A percentile compares a stretch with the other conserved stretches of the same genome.
Evolutionary conservation across 2,329 filamentous ascomycete species (phyloP).

Genomic region (Knufia fluminis): DNA sequence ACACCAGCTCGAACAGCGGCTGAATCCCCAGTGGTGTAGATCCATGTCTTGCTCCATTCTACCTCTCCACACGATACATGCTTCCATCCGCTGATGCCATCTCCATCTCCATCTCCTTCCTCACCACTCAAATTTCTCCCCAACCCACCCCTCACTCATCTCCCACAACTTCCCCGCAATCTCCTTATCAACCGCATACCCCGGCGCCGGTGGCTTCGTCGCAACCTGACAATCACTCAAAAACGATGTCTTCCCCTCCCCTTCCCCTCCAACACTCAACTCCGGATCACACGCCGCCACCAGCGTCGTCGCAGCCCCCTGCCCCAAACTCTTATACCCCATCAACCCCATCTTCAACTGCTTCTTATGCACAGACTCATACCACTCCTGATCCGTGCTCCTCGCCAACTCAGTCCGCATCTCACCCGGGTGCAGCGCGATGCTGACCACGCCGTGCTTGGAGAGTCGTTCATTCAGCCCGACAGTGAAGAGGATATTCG

Average conservation of each 20-base stretch:
- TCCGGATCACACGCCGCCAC: conserved; percentile 37
- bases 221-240: conserved; percentile 29
- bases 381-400: conserved; percentile 23
- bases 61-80: too few relatives aligned
- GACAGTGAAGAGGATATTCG: conserved; percentile 37
- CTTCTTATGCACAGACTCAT: too few relatives aligned
- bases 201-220: conserved; percentile 21
- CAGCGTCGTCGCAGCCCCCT: conserved; percentile 35
- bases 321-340: conserved; percentile 31
- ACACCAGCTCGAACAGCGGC: too few relatives aligned
- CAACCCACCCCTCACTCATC: conserved; percentile 33
- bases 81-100: too few relatives aligned
- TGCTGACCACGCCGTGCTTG: conserved; percentile 29
- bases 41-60: too few relatives aligned
- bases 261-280: conserved; percentile 10
- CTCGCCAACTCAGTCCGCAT: conserved; percentile 9
- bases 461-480: conserved; percentile 26
- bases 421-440: conserved; percentile 33
- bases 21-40: too few relatives aligned
- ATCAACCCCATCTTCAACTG: too few relatives aligned
- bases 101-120: background rate
- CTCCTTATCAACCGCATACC: conserved; percentile 30
- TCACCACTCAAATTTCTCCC: conserved; percentile 28
- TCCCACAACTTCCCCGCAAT: conserved; percentile 33
- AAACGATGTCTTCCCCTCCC: conserved; percentile 12